These are phyloP conservation scores for Lotmaria passim DNA, from an alignment of 208 protist genomes.

Conservation along the genomic window DNA sequence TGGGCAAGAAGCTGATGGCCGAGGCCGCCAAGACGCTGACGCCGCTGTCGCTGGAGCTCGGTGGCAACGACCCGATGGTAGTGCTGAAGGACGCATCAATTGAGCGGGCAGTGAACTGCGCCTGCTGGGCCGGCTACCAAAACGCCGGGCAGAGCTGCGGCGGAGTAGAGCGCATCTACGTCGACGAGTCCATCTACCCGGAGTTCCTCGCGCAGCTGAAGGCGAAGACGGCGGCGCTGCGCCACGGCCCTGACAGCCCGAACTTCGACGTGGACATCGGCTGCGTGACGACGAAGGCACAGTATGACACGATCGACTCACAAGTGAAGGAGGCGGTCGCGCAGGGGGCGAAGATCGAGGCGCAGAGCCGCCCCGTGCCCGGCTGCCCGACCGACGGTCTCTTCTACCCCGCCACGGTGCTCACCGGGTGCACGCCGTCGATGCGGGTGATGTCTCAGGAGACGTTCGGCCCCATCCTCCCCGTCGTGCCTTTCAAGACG, in stretches of 20 bases:
- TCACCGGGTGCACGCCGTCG: slow-evolving; percentile 71
- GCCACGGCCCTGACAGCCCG: slow-evolving; percentile 63
- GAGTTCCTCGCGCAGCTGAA: slow-evolving; percentile 65
- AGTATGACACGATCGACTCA: slow-evolving; percentile 62
- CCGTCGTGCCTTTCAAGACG: slow-evolving; percentile 69
- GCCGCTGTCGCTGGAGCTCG: slow-evolving; percentile 82
- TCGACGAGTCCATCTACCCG: slow-evolving; percentile 73
- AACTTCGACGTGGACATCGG: slow-evolving; percentile 77
- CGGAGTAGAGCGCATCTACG: slow-evolving; percentile 79
- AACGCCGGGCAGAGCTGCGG: slow-evolving; percentile 87
- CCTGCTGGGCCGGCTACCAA: slow-evolving; percentile 80
- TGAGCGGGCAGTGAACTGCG: slow-evolving; percentile 83
- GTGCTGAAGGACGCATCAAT: slow-evolving; percentile 78
- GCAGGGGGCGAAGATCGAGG: slow-evolving; percentile 65
- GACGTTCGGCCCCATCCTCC: slow-evolving; percentile 92
- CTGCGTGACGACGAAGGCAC: slow-evolving; percentile 63
- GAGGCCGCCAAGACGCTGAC: slow-evolving; percentile 78
- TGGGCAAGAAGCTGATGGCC: slow-evolving; percentile 79
- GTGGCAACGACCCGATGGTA: slow-evolving; percentile 86
- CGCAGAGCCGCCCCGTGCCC: slow-evolving; percentile 65
- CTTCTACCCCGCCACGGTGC: slow-evolving; percentile 87
- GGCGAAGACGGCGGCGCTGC: slow-evolving; percentile 73
- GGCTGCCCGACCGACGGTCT: slow-evolving; percentile 49
- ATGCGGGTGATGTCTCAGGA: slow-evolving; percentile 92
- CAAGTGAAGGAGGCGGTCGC: slow-evolving; percentile 76